A percentile compares a stretch with the other conserved stretches of the same genome.
Evolutionary conservation across 768 basidiomycete species (phyloP).

Genomic region (Thelephora ganbajun): DNA sequence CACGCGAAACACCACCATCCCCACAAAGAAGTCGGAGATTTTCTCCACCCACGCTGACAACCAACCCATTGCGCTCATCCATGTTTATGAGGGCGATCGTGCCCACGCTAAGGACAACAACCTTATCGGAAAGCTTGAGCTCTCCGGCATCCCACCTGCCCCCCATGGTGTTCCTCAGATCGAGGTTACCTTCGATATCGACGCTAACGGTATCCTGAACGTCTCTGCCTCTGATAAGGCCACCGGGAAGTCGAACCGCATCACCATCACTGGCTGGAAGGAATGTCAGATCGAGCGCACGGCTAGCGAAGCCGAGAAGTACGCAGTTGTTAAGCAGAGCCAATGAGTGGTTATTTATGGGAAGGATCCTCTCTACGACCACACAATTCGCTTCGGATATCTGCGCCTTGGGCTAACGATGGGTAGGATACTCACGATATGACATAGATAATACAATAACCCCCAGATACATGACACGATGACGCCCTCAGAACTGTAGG

Average conservation of each 20-base stretch:
- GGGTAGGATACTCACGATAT: too few relatives aligned
- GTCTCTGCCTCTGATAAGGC: constrained; percentile 87
- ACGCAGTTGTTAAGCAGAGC: constrained; percentile 63
- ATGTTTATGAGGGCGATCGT: constrained; percentile 97
- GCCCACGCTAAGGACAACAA: constrained; percentile 98
- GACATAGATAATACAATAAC: too few relatives aligned
- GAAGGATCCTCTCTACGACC: too few relatives aligned
- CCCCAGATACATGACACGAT: too few relatives aligned
- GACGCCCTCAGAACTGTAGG: too few relatives aligned
- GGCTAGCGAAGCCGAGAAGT: constrained; percentile 90
- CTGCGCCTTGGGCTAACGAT: too few relatives aligned
- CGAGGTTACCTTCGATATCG: constrained; percentile 94
- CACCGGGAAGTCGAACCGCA: constrained; percentile 76
- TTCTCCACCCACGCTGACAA: constrained; percentile 83
- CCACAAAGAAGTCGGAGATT: constrained; percentile 93
- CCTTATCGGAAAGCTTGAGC: constrained; percentile 92
- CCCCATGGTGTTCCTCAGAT: too few relatives aligned
- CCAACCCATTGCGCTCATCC: constrained; percentile 91
- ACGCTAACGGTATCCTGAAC: constrained; percentile 94
- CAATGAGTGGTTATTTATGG: too few relatives aligned
- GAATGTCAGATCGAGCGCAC: constrained; percentile 94
- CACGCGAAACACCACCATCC: constrained; percentile 94
- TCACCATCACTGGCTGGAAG: constrained; percentile 95
- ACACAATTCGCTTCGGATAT: too few relatives aligned
- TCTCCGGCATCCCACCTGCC: constrained; percentile 87